Percentiles rank a stretch among this genome's conserved stretches.
Conservation (phyloP, 495 filamentous ascomycete genomes). For the Letharia columbiana region DNA sequence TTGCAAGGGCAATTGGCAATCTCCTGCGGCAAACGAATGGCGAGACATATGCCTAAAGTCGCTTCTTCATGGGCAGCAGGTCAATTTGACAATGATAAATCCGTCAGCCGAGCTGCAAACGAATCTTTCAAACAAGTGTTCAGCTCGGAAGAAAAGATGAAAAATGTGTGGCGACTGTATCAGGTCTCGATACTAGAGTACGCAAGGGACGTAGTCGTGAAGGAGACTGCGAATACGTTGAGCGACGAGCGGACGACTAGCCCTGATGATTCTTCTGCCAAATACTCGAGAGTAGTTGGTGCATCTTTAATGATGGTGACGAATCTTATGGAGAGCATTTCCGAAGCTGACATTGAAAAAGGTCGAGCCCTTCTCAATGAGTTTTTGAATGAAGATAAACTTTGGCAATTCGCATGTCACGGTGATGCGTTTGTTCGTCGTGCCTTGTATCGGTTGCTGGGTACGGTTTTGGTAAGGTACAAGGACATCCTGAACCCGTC, state of each 20-base stretch:
- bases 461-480: constrained; percentile 48
- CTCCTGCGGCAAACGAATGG: constrained; percentile 69
- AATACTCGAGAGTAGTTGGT: constrained; percentile 72
- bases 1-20: constrained; percentile 65
- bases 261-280: constrained; percentile 72
- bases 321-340: constrained; percentile 40
- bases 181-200: constrained; percentile 70
- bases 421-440: constrained; percentile 65
- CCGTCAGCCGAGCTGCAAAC: constrained; percentile 60
- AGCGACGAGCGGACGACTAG: constrained; percentile 81
- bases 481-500: constrained; percentile 49
- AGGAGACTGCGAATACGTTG: constrained; percentile 69
- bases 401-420: constrained; percentile 68
- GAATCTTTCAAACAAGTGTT: constrained; percentile 68
- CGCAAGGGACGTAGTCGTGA: constrained; percentile 61
- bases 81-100: constrained; percentile 73
- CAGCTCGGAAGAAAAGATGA: constrained; percentile 65
- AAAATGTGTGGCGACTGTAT: constrained; percentile 66
- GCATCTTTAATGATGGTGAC: constrained; percentile 43
- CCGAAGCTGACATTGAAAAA: constrained; percentile 44
- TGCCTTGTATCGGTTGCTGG: constrained; percentile 58
- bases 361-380: constrained; percentile 39
- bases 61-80: constrained; percentile 85
- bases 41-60: constrained; percentile 62
- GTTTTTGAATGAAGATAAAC: constrained; percentile 53